Evolutionary conservation across 2,329 filamentous ascomycete genomes (phyloP), one percentile per base, ranked within the genome.

Genomic region (Fusarium zealandicum): DNA sequence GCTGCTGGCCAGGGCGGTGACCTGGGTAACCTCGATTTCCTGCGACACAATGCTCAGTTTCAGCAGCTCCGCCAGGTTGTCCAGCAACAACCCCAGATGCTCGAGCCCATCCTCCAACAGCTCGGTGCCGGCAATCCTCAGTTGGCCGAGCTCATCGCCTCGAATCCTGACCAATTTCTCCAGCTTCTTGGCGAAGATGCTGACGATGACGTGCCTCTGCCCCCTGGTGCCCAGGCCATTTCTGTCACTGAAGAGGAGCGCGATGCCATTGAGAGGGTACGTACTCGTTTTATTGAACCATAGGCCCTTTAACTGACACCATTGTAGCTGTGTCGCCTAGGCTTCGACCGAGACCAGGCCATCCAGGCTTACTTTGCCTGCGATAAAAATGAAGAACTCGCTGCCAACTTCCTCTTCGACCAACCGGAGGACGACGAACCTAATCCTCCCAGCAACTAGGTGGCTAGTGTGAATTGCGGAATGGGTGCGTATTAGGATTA

Each of bases 361-460:
- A 96, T 98, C 65, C 93, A 99, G 78, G 95, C 95, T 20, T 99
- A 98, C 78, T 99, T 99, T 73, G 95, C 95, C 28, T 99, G 95
- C 75, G 95, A 99, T 77, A 99, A 98, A 84, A 98, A 99, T 75
- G 95, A 99, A 78, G 95, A 99, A 76, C 82, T 99, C 44, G 95
- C 95, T 1, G 95, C 95, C 61, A 99, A 99, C 78, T 98, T 97
- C 76, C 82, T 99, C 55, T 99, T 99, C 72, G 95, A 99, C 69
- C 92, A 98, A 77, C 93, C 93, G 9, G 92, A 96, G 57, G 93
- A 97, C 40, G 88, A 90, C 30, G 87, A 89, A 52, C 76, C 80
- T 27, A 70, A 75, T 9, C 72, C 76, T 8, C 72, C 76, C 56
- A 77, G 79, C 68, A 80, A 75, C 73, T 59, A 63, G 31, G 35